These are phyloP conservation scores for Solanum hybrid DNA, from an alignment of 305 asterid genomes.

Conservation along the genomic window DNA sequence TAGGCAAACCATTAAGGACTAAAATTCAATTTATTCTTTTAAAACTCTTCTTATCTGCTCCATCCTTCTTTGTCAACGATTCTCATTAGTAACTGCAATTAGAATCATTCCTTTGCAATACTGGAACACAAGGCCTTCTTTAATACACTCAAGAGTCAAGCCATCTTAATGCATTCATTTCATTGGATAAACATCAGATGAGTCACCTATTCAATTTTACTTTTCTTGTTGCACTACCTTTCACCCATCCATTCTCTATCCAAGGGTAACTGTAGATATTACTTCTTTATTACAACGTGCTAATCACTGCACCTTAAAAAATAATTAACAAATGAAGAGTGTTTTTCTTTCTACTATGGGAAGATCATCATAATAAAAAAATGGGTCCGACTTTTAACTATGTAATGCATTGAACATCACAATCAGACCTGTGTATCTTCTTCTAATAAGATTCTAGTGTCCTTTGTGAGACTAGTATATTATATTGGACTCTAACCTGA, in stretches of 20 bases:
- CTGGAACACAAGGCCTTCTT: not conserved
- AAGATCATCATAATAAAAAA: not conserved
- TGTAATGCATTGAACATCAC: not conserved
- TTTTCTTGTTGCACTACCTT: not conserved
- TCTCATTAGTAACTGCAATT: not conserved
- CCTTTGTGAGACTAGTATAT: not conserved
- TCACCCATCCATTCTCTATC: not conserved
- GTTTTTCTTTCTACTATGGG: not conserved
- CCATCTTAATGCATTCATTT: not conserved
- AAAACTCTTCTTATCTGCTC: not conserved
- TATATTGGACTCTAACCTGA: slow-evolving; percentile 44
- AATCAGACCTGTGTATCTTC: not conserved
- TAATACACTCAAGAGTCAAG: not conserved
- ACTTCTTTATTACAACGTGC: not conserved
- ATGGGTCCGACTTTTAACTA: not conserved
- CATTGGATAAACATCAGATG: not conserved
- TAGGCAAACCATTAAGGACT: not conserved
- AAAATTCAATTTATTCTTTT: not conserved
- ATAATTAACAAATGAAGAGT: not conserved
- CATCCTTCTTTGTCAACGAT: not conserved
- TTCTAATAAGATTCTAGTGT: not conserved
- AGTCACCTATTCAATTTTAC: not conserved
- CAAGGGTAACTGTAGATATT: not conserved
- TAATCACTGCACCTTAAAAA: not conserved
- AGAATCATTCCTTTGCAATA: not conserved